A percentile compares a stretch with the other conserved stretches of the same genome.
Conservation (phyloP, 805 yeast genomes). For the Monosporozyma aquatica region DNA sequence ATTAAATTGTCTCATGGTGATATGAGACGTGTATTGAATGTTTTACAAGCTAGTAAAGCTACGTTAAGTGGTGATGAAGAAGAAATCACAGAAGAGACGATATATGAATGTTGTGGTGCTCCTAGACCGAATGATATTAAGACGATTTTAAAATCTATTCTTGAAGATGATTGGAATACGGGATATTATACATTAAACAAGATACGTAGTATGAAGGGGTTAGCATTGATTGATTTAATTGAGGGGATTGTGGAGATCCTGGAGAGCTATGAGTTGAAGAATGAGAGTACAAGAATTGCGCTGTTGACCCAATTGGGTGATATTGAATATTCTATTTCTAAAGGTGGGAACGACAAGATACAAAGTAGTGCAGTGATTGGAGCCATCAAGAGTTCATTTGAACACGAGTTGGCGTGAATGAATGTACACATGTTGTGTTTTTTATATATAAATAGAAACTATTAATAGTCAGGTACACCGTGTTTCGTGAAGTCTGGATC, state of each 20-base stretch:
- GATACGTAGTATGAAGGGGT: slow-evolving; percentile 64
- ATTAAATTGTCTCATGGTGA: slow-evolving; percentile 80
- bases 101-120: slow-evolving; percentile 92
- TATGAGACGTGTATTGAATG: slow-evolving; percentile 91
- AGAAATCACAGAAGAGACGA: slow-evolving; percentile 61
- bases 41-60: slow-evolving; percentile 87
- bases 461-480: too few species aligned
- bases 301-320: slow-evolving; percentile 70
- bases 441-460: slow-evolving; percentile 12
- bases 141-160: slow-evolving; percentile 60
- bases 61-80: slow-evolving; percentile 40
- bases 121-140: slow-evolving; percentile 85
- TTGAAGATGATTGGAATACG: slow-evolving; percentile 84
- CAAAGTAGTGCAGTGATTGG: slow-evolving; percentile 89
- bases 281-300: slow-evolving; percentile 45
- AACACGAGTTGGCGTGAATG: slow-evolving; percentile 20
- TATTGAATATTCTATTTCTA: slow-evolving; percentile 81
- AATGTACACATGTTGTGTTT: slow-evolving; percentile 2
- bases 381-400: slow-evolving; percentile 50
- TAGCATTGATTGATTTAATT: slow-evolving; percentile 81
- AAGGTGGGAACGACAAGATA: slow-evolving; percentile 86
- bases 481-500: not conserved
- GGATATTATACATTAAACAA: slow-evolving; percentile 57
- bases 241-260: slow-evolving; percentile 67
- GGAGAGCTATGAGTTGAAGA: slow-evolving; percentile 55